Base-by-base conservation (phyloP, 805 yeast genomes). In the Candida maesae region DNA sequence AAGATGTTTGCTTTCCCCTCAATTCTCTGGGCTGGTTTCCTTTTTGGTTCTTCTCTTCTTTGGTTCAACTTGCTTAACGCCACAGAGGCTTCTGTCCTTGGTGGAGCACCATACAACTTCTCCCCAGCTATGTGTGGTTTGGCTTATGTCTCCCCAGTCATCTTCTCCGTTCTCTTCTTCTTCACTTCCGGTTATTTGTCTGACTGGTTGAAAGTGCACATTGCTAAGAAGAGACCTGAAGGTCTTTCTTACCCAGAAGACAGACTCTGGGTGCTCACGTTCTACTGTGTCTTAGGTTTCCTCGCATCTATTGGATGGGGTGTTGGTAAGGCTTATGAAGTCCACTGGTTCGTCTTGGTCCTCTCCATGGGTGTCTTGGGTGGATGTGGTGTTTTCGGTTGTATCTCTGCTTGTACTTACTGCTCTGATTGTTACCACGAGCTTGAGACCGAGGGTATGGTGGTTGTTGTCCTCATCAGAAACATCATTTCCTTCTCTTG, bases 251-350 rank as follows among this genome's bases (percentile, higher is more conserved):
- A 71, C 38, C 78, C 84, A 0, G 84, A 79, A 51, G 76, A 72
- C 49, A 63, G 84, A 46, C 63, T 78, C n/a, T 77, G 79, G 78
- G 69, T 72, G n/a, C 50, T 75, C 47, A 41, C 61, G 3, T 58
- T 71, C 6, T 74, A 72, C 45, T 63, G 66, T 53, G 59, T 79
- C 28, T 50, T 79, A 8, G 76, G 78, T 4, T 80, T 81, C 1
- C 66, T 68, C 1, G 77, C 83, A 0, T 60, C 77, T 42, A 68
- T 79, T 45, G 63, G 81, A 13, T 78, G 81, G 71, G 87, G 87
- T 35, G 71, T 79, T 33, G 85, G 84, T 10, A 80, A 84, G 0
- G 70, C 71, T 35, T 68, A 71, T 36, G 68, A 65, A 5, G 61
- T 72, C 25, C 74, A 72, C 37, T 80, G 85, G 84, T 64, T 76